These are phyloP conservation scores for Aphanomyces astaci DNA, from an alignment of 352 stramenopile genomes.

Conservation along the genomic window DNA sequence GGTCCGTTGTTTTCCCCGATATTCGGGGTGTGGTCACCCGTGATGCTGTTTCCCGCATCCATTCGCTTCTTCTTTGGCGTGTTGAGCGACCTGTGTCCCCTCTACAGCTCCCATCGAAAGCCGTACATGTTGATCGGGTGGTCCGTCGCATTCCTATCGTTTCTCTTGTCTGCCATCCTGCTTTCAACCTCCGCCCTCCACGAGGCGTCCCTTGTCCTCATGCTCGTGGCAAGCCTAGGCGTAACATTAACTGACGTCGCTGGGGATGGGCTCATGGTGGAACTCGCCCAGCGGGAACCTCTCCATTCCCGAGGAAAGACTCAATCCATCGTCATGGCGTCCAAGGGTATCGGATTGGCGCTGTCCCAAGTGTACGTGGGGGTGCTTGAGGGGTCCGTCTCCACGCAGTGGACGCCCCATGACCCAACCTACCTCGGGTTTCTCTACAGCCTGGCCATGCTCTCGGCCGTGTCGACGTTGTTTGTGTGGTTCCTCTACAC, in stretches of 20 bases:
- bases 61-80: constrained; percentile 83
- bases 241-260: constrained; percentile 82
- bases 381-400: constrained; percentile 30
- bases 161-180: constrained; percentile 32
- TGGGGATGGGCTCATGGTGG: constrained; percentile 71
- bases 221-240: constrained; percentile 70
- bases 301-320: constrained; percentile 53
- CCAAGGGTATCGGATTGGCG: constrained; percentile 1
- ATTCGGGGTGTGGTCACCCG: not conserved
- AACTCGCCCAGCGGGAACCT: constrained; percentile 69
- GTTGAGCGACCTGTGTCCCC: constrained; percentile 79
- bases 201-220: constrained; percentile 43
- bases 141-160: constrained; percentile 41
- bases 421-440: constrained; percentile 46
- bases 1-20: constrained; percentile 4
- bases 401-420: constrained; percentile 36
- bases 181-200: constrained; percentile 44
- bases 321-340: constrained; percentile 28
- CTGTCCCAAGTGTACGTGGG: not conserved
- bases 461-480: constrained; percentile 46
- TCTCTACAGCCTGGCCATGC: constrained; percentile 38
- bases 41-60: constrained; percentile 56
- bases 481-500: constrained; percentile 40
- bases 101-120: constrained; percentile 80
- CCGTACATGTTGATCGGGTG: constrained; percentile 85